phyloP scores from a whole-genome alignment of 371 early-diverging fungal species.

The Mucor indicus region DNA sequence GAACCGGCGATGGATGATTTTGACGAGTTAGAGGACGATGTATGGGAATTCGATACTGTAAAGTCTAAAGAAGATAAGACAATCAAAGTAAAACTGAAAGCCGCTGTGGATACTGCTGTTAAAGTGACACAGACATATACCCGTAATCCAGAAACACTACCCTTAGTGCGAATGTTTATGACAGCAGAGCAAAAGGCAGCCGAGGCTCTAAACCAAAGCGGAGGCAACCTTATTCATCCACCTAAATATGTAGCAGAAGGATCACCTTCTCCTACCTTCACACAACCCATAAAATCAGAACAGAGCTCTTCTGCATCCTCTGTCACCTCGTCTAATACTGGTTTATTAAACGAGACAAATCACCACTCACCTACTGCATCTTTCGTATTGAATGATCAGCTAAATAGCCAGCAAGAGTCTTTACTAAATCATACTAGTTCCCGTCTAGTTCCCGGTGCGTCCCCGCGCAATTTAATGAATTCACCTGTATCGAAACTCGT shows the following conservation, averaged over 20 bases:
- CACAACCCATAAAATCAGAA: not conserved
- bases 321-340: too few species aligned
- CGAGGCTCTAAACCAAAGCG: not conserved
- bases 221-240: not conserved
- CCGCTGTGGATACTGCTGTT: not conserved
- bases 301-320: not conserved
- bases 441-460: constrained; percentile 6
- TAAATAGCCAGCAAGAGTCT: too few species aligned
- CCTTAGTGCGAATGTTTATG: constrained; percentile 41
- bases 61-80: constrained; percentile 1
- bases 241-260: not conserved
- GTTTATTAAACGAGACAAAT: too few species aligned
- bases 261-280: not conserved
- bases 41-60: constrained; percentile 42
- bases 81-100: not conserved
- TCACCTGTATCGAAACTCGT: constrained; percentile 23
- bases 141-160: constrained; percentile 34
- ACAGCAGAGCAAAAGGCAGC: constrained; percentile 20
- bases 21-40: constrained; percentile 30
- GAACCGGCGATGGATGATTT: constrained; percentile 23
- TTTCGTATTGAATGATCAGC: too few species aligned
- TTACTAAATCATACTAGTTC: not conserved
- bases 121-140: constrained; percentile 13
- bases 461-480: constrained; percentile 9
- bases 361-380: too few species aligned